A percentile compares a stretch with the other conserved stretches of the same genome.
These are phyloP conservation scores for Rhodosorus marinus DNA, from an alignment of 23 red algal genomes.

Conservation along the genomic window DNA sequence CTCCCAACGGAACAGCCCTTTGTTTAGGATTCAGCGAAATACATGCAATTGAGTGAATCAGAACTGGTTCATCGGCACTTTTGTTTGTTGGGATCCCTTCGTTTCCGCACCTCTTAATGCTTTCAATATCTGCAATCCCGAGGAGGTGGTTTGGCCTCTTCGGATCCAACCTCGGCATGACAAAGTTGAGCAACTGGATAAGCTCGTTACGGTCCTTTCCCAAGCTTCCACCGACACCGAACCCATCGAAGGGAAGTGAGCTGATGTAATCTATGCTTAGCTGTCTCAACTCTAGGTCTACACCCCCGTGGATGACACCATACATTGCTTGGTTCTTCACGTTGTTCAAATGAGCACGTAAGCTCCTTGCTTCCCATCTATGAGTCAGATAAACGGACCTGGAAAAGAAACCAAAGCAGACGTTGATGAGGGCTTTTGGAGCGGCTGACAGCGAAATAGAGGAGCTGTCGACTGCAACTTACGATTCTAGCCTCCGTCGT, in stretches of 20 bases:
- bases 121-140: conserved; percentile 93
- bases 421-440: too few species aligned
- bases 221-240: conserved; percentile 78
- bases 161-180: conserved; percentile 39
- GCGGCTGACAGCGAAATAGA: too few species aligned
- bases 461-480: too few species aligned
- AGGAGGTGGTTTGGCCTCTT: conserved; percentile 76
- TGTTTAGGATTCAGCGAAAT: too few species aligned
- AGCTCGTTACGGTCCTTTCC: conserved; percentile 88
- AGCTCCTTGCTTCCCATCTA: conserved; percentile 83
- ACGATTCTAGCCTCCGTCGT: conserved; percentile 22
- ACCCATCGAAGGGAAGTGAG: conserved; percentile 80
- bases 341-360: conserved; percentile 64
- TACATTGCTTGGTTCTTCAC: conserved; percentile 91
- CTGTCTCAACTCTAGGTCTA: conserved; percentile 47
- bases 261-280: conserved; percentile 72
- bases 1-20: conserved; percentile 79
- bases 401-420: too few species aligned
- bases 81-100: too few species aligned
- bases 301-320: conserved; percentile 76
- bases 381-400: conserved; percentile 68
- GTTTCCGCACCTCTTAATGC: conserved; percentile 54
- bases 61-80: too few species aligned
- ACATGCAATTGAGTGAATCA: too few species aligned
- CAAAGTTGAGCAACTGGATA: conserved; percentile 54